Conservation (phyloP, 208 protist genomes). For the Angomonas ambiguus region DNA sequence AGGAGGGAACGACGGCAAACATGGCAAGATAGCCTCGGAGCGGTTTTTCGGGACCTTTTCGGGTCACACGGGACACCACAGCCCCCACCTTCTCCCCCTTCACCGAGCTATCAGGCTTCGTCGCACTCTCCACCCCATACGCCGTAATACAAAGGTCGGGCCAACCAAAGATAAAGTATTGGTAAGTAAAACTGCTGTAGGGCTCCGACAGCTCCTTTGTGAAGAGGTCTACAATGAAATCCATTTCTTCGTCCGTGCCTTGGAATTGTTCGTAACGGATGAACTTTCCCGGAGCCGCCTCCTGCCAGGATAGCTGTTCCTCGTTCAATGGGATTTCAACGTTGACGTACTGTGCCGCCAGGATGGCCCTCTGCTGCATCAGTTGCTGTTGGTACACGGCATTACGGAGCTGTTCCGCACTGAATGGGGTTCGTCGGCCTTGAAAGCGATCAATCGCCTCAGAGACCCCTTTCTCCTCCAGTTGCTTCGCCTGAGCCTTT, state of each 20-base stretch:
- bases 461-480: conserved; percentile 35
- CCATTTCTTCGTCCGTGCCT: conserved; percentile 72
- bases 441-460: conserved; percentile 28
- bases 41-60: conserved; percentile 49
- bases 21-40: conserved; percentile 97
- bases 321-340: conserved; percentile 43
- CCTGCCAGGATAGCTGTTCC: conserved; percentile 50
- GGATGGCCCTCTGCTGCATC: conserved; percentile 36
- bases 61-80: conserved; percentile 84
- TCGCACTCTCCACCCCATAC: conserved; percentile 56
- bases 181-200: conserved; percentile 99
- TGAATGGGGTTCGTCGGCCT: conserved; percentile 18
- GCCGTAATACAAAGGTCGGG: conserved; percentile 92
- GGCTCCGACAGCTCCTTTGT: conserved; percentile 96
- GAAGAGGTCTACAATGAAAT: conserved; percentile 92
- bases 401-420: conserved; percentile 28
- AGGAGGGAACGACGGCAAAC: conserved; percentile 93
- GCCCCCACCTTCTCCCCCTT: conserved; percentile 82
- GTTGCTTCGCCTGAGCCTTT: conserved; percentile 46
- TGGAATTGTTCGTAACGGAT: conserved; percentile 82
- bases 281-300: conserved; percentile 62
- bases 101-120: conserved; percentile 47
- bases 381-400: conserved; percentile 34
- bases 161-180: conserved; percentile 98
- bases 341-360: conserved; percentile 57